Base-by-base conservation (phyloP, 129 eudicot species). In the Centella asiatica region DNA sequence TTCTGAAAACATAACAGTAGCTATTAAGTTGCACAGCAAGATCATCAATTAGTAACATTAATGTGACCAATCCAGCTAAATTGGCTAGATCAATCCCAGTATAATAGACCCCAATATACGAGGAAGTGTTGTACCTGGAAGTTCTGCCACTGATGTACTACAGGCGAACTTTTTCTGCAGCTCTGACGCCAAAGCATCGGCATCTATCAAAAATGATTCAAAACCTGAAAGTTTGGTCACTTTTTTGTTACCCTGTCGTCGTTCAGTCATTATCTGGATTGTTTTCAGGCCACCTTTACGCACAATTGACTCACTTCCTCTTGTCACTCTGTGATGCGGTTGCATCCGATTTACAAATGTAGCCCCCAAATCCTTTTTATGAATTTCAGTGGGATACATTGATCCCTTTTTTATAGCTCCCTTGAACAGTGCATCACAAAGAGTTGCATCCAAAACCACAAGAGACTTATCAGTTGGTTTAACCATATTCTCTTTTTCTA, bases 121-220 rank as follows among this genome's bases (percentile, higher is more conserved):
- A 52, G 13, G 34, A 23, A 20, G 19, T 15, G 48, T 5, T 63
- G 46, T 77, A 92, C 99, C 99, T 71, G 99, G 96, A 64, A 92
- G 74, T 78, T 92, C 99, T 11, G 95, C 80, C 46, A 82, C 81
- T 8, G 96, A 77, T 3, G 94, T 92, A 70, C 96, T 92, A 57
- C 96, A 87, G 32, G 99, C 99, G 74, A 87, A 87, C 79, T 87
- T 92, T 72, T 92, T 92, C 76, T 92, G 99, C 82, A 92, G 70
- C 68, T 87, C 99, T 24, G 99, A 82, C 6, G 96, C 95, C 86
- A 92, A 76, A 0, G 88, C 71, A 39, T 92, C 96, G 1, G 90
- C 84, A 67, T 87, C 86, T 7, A 92, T 73, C 81, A 92, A 62
- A 69, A 92, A 92, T 20, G 94, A 77, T 33, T 87, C 99, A 76